These are phyloP conservation scores for Termitomyces sp. DNA, from an alignment of 768 basidiomycete species.

Conservation along the genomic window DNA sequence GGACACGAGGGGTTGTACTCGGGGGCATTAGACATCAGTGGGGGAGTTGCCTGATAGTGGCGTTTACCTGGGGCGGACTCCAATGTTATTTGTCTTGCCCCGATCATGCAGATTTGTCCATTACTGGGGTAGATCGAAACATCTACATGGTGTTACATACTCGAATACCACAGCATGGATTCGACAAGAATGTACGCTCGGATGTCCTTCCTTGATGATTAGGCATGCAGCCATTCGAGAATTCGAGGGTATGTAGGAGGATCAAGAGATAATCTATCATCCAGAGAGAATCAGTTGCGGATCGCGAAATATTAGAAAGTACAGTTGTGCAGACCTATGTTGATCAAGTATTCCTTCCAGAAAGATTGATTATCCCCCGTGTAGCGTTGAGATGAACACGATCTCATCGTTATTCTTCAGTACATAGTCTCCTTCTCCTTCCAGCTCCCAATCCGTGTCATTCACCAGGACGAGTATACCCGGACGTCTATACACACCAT, in stretches of 20 bases:
- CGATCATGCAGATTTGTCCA: not conserved
- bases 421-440: slow-evolving; percentile 86
- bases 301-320: not conserved
- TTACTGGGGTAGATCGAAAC: not conserved
- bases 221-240: not conserved
- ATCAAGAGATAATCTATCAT: not conserved
- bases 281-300: not conserved
- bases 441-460: slow-evolving; percentile 96
- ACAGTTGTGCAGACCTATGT: not conserved
- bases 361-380: slow-evolving; percentile 67
- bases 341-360: too few species aligned
- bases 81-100: not conserved
- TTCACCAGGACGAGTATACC: slow-evolving; percentile 97
- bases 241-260: not conserved
- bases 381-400: slow-evolving; percentile 95
- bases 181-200: not conserved
- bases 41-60: not conserved
- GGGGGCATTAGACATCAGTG: not conserved
- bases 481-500: slow-evolving; percentile 58
- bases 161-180: not conserved
- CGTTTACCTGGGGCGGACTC: not conserved
- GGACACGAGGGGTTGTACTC: not conserved
- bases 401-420: slow-evolving; percentile 82
- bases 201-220: not conserved
- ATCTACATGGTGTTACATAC: not conserved